Conservation (phyloP, 2,329 filamentous ascomycete species). For the Sphaerulina musiva region DNA sequence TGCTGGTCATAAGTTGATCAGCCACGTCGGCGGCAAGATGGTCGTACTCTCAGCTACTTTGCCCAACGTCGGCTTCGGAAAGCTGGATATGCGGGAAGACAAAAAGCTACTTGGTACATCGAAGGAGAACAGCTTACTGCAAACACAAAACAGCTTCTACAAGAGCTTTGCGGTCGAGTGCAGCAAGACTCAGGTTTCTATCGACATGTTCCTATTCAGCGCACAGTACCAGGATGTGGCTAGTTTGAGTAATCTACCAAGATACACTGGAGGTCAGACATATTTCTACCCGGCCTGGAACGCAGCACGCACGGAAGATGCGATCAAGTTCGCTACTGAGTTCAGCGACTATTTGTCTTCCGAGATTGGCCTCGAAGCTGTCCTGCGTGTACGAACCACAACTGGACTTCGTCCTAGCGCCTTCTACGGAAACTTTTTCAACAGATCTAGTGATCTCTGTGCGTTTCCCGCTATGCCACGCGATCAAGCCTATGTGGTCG, state of each 20-base stretch:
- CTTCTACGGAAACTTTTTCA: slow-evolving; percentile 99
- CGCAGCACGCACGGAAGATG: slow-evolving; percentile 84
- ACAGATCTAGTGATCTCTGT: slow-evolving; percentile 92
- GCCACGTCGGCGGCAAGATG: slow-evolving; percentile 89
- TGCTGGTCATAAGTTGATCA: slow-evolving; percentile 92
- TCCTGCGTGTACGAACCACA: slow-evolving; percentile 88
- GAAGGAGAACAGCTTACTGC: slow-evolving; percentile 79
- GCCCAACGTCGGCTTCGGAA: slow-evolving; percentile 82
- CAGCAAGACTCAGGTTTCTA: slow-evolving; percentile 96
- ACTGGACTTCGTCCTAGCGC: slow-evolving; percentile 94
- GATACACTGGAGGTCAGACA: slow-evolving; percentile 95
- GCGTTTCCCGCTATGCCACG: slow-evolving; percentile 96
- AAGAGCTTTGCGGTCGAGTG: slow-evolving; percentile 99
- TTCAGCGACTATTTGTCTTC: slow-evolving; percentile 96
- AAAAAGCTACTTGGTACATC: slow-evolving; percentile 92
- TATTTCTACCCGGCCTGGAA: slow-evolving; percentile 99
- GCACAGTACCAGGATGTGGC: slow-evolving; percentile 97
- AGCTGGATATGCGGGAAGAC: slow-evolving; percentile 88
- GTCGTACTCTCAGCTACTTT: slow-evolving; percentile 83
- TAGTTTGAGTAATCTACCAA: slow-evolving; percentile 85
- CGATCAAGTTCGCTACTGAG: slow-evolving; percentile 94
- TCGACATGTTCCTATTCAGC: slow-evolving; percentile 97
- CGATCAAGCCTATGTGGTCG: slow-evolving; percentile 95
- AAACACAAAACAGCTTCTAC: slow-evolving; percentile 94
- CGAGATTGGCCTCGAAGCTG: slow-evolving; percentile 92